Evolutionary conservation across 139 green algal species (phyloP), one percentile per base, ranked within the genome.

Genomic region (Chara braunii): DNA sequence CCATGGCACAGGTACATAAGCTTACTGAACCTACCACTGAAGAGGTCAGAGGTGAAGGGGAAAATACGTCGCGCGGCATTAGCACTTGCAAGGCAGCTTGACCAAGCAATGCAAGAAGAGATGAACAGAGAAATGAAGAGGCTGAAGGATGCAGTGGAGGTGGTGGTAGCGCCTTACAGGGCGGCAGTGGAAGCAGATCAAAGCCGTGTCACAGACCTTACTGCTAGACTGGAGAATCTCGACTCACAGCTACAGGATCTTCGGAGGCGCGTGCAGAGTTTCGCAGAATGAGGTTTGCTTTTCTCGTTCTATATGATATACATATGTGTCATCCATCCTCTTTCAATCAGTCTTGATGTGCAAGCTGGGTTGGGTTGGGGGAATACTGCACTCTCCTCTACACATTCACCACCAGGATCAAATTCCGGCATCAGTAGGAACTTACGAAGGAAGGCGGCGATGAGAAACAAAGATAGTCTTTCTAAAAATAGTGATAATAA

Each of bases 21-120:
- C 0, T 69, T 94, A 30, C 66, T 96, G 9, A 91, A 87, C 70
- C 75, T 96, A 64, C 90, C 90, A 14, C 74, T 91, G 57, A 79
- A 81, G 53, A 77, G 89, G 0, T 65, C 77, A 2, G 85, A 92
- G 51, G 82, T 86, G 35, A 96, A 96, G 74, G 69, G 33, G 44
- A 95, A 95, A 80, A 66, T 94, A 29, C 59, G 81, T 37, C 43
- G 57, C 2, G 44, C 80, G 35, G 80, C 86, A 0, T 40, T 26
- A 37, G 72, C 77, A 18, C 88, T 91, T 58, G 70, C 75, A 9
- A 35, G 37, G 1, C 56, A 64, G 5, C 58, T 89, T 18, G 65
- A 80, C 29, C 37, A 8, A 0, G 48, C 51, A 12, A 86, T 89
- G 84, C 26, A 76, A 48, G 59, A 63, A 29, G 80, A 85, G 70